A percentile compares a stretch with the other conserved stretches of the same genome.
Conservation (phyloP, 495 filamentous ascomycete genomes). For the Baudoinia panamericana region DNA sequence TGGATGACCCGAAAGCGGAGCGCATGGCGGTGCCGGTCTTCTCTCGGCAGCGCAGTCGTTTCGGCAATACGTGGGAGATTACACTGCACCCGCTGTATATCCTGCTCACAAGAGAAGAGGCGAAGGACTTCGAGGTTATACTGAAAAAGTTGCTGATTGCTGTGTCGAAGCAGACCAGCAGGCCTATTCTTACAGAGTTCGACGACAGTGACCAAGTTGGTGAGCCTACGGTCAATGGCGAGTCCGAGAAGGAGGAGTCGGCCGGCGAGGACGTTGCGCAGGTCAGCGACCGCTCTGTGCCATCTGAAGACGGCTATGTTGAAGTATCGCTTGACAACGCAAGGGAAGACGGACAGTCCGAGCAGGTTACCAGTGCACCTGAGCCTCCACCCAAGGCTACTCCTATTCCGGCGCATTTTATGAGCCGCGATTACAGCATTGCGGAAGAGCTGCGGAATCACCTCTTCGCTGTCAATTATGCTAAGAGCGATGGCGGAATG, state of each 20-base stretch:
- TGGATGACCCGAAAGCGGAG: conserved; percentile 54
- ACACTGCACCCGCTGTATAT: conserved; percentile 50
- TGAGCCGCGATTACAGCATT: conserved; percentile 37
- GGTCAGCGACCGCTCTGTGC: conserved; percentile 61
- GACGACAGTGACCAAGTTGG: conserved; percentile 21
- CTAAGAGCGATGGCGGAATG: conserved; percentile 36
- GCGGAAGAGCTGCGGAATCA: conserved; percentile 43
- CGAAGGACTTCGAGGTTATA: conserved; percentile 45
- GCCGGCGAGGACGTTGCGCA: conserved; percentile 20
- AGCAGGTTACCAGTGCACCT: conserved; percentile 10
- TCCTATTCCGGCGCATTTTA: conserved; percentile 21
- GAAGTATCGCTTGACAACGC: conserved; percentile 55
- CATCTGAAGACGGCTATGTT: conserved; percentile 82
- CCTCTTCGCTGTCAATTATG: conserved; percentile 58
- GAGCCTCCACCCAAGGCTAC: conserved; percentile 25
- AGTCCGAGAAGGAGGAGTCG: conserved; percentile 56
- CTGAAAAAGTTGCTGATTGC: conserved; percentile 46
- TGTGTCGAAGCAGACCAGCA: conserved; percentile 48
- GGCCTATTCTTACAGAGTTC: conserved; percentile 41
- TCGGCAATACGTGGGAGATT: conserved; percentile 18
- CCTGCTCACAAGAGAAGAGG: conserved; percentile 47
- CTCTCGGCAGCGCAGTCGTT: conserved; percentile 37
- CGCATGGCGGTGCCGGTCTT: conserved; percentile 67
- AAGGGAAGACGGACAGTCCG: background rate
- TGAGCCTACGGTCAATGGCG: background rate